These are phyloP conservation scores for Sclerotinia trifoliorum DNA, from an alignment of 2,329 filamentous ascomycete species.

Conservation along the genomic window DNA sequence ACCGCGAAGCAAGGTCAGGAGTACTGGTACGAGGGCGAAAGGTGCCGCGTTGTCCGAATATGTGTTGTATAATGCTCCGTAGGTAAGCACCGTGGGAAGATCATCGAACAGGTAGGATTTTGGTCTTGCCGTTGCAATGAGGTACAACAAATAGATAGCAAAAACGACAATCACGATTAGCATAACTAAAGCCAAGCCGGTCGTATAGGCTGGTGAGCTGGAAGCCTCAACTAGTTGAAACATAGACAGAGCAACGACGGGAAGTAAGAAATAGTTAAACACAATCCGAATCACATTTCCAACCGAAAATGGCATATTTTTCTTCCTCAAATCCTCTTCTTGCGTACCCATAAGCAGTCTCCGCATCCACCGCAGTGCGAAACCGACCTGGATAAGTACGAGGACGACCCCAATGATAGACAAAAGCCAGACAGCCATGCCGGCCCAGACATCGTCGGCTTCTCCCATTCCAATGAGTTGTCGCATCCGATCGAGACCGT, in stretches of 20 bases:
- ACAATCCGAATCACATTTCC: conserved; percentile 81
- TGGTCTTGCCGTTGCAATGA: conserved; percentile 78
- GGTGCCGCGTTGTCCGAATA: conserved; percentile 91
- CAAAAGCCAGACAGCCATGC: conserved; percentile 88
- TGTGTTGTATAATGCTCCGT: conserved; percentile 94
- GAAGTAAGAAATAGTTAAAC: conserved; percentile 89
- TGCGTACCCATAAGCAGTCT: conserved; percentile 68
- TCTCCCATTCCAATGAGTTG: conserved; percentile 79
- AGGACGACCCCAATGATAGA: conserved; percentile 69
- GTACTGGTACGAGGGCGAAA: conserved; percentile 82
- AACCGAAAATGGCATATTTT: conserved; percentile 84
- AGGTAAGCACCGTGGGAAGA: conserved; percentile 81
- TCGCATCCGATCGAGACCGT: conserved; percentile 75
- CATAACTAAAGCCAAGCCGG: conserved; percentile 73
- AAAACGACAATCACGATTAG: conserved; percentile 71
- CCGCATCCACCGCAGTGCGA: conserved; percentile 72
- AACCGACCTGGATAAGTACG: conserved; percentile 71
- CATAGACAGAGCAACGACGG: conserved; percentile 80
- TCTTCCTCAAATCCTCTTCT: conserved; percentile 84
- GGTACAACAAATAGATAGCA: conserved; percentile 73
- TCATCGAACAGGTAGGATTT: conserved; percentile 91
- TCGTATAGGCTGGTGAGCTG: conserved; percentile 65
- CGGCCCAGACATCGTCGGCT: conserved; percentile 82
- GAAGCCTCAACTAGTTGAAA: conserved; percentile 83
- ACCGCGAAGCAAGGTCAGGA: conserved; percentile 81